Evolutionary conservation across 257 asterid species (phyloP).

Genomic region (Verbascum thapsus): DNA sequence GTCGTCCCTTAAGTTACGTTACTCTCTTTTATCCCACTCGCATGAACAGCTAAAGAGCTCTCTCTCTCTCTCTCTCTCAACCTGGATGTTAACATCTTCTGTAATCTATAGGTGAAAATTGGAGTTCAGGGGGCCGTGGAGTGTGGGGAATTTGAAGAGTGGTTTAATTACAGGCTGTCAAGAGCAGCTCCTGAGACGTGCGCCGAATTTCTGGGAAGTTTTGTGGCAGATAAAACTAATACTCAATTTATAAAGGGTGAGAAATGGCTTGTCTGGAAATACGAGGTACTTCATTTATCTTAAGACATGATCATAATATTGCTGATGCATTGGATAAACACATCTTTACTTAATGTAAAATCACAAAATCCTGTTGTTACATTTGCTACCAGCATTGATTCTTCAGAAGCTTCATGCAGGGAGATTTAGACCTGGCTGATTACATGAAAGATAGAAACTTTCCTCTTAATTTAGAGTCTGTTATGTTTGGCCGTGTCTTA

Average conservation of each 20-base stretch:
- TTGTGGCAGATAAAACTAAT: conserved; percentile 72
- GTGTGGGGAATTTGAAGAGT: conserved; percentile 90
- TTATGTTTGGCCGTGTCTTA: conserved; percentile 85
- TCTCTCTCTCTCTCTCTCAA: no score
- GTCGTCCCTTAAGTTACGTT: no score
- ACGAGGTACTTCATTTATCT: conserved; percentile 63
- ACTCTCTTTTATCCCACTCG: no score
- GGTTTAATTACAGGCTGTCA: conserved; percentile 91
- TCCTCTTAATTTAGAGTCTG: conserved; percentile 79
- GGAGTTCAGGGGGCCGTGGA: conserved; percentile 92
- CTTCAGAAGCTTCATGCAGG: conserved; percentile 51
- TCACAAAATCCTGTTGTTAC: not conserved
- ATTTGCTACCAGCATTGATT: conserved; percentile 15
- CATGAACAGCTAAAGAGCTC: not conserved
- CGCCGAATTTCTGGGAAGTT: conserved; percentile 93
- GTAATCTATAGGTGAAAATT: conserved; percentile 59
- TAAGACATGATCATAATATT: not conserved
- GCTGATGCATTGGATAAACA: not conserved
- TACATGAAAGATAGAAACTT: conserved; percentile 81
- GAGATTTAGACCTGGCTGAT: conserved; percentile 87
- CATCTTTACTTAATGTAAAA: not conserved
- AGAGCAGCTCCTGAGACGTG: conserved; percentile 98
- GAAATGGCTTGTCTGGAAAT: conserved; percentile 99
- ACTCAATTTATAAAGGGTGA: conserved; percentile 79
- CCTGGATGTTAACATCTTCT: conserved; percentile 20